Evolutionary conservation across 2,329 filamentous ascomycete genomes (phyloP), one percentile per base, ranked within the genome.

Genomic region (Claviceps monticola): DNA sequence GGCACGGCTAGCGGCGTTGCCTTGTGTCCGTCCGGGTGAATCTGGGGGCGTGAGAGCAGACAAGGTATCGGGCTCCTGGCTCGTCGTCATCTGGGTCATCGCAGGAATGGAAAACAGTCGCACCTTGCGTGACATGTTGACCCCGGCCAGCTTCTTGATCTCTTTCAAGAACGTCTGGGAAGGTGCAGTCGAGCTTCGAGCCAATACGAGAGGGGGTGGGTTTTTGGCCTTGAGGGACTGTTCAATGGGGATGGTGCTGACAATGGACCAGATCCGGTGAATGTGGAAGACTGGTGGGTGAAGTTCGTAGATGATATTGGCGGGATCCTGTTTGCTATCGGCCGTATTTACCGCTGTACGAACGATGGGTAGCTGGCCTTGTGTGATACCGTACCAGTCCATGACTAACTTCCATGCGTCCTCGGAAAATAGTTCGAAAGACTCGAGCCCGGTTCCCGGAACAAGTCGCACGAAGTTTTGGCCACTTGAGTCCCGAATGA

Each of bases 221-320:
- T 78, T 74, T 51, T 70, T 76, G 11, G 82, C 78, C 60, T 83
- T 82, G 52, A 84, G 68, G 1, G 74, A 69, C 60, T 83, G 76
- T 39, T 79, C 71, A 48, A 78, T 71, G 5, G 74, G 71, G 21
- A 80, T 67, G 1, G 78, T 76, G 57, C 74, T 82, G 49, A 74
- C 68, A 17, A 76, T 71, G 2, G 79, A 79, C 64, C 82, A 83
- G 1, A 97, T 73, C 58, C 91, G 88, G 62, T 95, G 82, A 54
- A 97, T 74, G 1, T 83, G 88, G 64, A 96, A 87, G 44, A 95
- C 75, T 0, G 88, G 88, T 4, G 90, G 93, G 60, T 89, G 81
- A 42, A 88, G 74, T 68, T 97, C 93, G 64, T 85, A 95, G 59
- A 85, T 73, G 46, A 95, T 70, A 56, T 95, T 88, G 41, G 79